Evolutionary conservation across 1,284 basidiomycete genomes (phyloP).

Genomic region (Hemileia vastatrix): DNA sequence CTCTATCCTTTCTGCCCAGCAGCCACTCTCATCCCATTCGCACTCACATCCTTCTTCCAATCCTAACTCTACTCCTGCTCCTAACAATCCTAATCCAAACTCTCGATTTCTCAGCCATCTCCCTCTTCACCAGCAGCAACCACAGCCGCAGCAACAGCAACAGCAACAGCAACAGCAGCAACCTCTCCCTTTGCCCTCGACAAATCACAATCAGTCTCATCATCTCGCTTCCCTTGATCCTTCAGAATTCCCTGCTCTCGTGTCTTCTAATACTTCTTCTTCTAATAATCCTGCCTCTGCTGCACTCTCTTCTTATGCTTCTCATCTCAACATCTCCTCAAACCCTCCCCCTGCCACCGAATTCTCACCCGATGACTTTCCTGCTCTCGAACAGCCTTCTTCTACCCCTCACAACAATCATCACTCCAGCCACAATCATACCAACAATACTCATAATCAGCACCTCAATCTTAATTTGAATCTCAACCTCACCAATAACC

Average conservation of each 20-base stretch:
- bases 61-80: neutral
- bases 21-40: too few species aligned
- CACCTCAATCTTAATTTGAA: too few species aligned
- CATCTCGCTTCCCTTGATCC: constrained; percentile 19
- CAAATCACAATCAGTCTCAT: constrained; percentile 15
- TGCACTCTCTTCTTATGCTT: constrained; percentile 20
- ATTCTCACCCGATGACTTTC: constrained; percentile 23
- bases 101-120: constrained; percentile 18
- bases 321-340: constrained; percentile 18
- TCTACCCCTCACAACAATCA: constrained; percentile 8
- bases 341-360: constrained; percentile 15
- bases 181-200: too few species aligned
- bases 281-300: constrained; percentile 15
- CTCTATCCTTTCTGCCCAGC: too few species aligned
- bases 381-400: constrained; percentile 20
- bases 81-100: neutral
- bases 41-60: too few species aligned
- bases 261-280: constrained; percentile 6
- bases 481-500: too few species aligned
- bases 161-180: too few species aligned
- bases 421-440: constrained; percentile 14
- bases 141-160: too few species aligned
- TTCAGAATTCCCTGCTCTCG: constrained; percentile 21
- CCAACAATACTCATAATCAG: neutral
- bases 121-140: constrained; percentile 7